phyloP scores from a whole-genome alignment of 495 filamentous ascomycete genomes.

The Talaromyces borbonicus region DNA sequence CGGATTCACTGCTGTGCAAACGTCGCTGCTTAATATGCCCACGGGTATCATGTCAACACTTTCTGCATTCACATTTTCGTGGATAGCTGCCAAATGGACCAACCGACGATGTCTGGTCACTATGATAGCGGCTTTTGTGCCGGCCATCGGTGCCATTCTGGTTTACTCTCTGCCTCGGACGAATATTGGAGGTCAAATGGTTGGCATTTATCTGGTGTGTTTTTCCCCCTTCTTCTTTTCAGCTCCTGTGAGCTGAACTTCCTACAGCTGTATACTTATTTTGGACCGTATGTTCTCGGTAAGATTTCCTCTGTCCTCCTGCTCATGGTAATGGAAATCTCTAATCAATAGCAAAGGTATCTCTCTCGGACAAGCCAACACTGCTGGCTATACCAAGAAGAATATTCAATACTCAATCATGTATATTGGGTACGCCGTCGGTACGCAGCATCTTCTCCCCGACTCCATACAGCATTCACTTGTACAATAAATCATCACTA shows the following conservation, averaged over 20 bases:
- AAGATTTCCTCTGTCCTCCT: not conserved
- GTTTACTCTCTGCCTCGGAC: conserved; percentile 25
- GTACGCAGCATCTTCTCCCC: conserved; percentile 18
- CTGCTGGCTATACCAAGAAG: conserved; percentile 27
- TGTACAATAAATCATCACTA: too few relatives aligned
- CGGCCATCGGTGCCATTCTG: conserved; percentile 24
- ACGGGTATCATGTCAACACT: conserved; percentile 21
- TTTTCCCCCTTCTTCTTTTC: not conserved
- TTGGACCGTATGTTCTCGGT: conserved; percentile 27
- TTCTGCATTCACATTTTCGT: conserved; percentile 24
- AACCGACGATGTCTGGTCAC: conserved; percentile 28
- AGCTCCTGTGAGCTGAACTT: not conserved
- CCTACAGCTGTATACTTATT: conserved; percentile 24
- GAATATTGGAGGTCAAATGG: conserved; percentile 25
- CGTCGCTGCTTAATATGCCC: conserved; percentile 25
- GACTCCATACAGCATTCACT: too few relatives aligned
- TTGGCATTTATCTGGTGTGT: conserved; percentile 25
- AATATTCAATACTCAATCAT: conserved; percentile 19
- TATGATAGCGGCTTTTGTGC: conserved; percentile 19
- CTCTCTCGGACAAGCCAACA: conserved; percentile 32
- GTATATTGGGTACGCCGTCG: conserved; percentile 21
- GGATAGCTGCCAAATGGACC: conserved; percentile 22
- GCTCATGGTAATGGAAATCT: not conserved
- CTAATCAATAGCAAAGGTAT: conserved; percentile 8
- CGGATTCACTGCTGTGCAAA: conserved; percentile 22